Conservation (phyloP, 2,329 filamentous ascomycete species). For the Mariannaea elegans region DNA sequence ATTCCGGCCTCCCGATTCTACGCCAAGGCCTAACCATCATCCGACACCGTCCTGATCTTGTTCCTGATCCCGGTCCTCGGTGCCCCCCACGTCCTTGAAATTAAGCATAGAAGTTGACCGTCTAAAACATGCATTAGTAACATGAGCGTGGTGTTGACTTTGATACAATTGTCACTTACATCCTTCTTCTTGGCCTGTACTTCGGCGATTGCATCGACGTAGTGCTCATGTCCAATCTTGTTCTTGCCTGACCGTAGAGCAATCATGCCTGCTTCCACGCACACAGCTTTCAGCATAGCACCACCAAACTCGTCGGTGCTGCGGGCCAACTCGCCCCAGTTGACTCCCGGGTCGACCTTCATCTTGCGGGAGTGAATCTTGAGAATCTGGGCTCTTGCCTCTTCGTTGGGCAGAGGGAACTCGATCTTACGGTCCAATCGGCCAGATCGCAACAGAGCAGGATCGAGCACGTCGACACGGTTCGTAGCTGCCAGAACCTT, state of each 20-base stretch:
- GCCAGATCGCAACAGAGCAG: slow-evolving; percentile 88
- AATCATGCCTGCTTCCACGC: slow-evolving; percentile 99
- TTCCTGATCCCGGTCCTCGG: slow-evolving; percentile 1
- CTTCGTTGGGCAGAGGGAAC: slow-evolving; percentile 97
- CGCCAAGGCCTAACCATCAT: slow-evolving; percentile 21
- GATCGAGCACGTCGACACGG: slow-evolving; percentile 92
- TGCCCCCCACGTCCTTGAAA: slow-evolving; percentile 14
- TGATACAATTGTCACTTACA: slow-evolving; percentile 52
- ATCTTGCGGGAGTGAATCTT: slow-evolving; percentile 99
- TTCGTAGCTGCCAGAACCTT: slow-evolving; percentile 97
- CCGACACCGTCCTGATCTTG: slow-evolving; percentile 9
- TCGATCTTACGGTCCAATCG: slow-evolving; percentile 97
- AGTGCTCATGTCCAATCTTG: slow-evolving; percentile 98
- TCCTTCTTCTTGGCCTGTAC: slow-evolving; percentile 98
- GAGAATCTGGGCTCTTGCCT: slow-evolving; percentile 94
- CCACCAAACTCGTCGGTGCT: slow-evolving; percentile 99
- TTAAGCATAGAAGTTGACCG: slow-evolving; percentile 66
- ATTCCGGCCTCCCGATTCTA: slow-evolving; percentile 30
- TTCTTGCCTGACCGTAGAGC: slow-evolving; percentile 91
- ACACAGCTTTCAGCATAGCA: slow-evolving; percentile 97
- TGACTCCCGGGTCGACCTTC: slow-evolving; percentile 91
- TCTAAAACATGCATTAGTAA: slow-evolving; percentile 48
- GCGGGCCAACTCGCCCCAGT: slow-evolving; percentile 94
- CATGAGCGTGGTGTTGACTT: neutral
- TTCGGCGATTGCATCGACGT: slow-evolving; percentile 97